These are phyloP conservation scores for Xylaria venustula DNA, from an alignment of 495 filamentous ascomycete species.

Conservation along the genomic window DNA sequence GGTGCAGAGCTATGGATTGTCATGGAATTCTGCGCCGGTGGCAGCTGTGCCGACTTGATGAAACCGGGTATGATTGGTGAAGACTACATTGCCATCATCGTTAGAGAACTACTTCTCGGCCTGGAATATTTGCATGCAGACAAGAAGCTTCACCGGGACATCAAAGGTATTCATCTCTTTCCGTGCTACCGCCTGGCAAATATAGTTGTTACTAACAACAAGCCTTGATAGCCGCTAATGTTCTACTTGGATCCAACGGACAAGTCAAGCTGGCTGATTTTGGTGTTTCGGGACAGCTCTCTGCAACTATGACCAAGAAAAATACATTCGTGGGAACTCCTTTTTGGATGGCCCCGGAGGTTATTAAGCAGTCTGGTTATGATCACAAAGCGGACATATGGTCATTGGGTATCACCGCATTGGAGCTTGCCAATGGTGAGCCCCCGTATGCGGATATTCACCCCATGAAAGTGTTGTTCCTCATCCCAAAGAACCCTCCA, in stretches of 20 bases:
- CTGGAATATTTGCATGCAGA: constrained; percentile 92
- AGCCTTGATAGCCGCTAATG: constrained; percentile 71
- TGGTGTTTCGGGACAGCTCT: constrained; percentile 94
- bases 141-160: constrained; percentile 93
- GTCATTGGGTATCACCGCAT: constrained; percentile 96
- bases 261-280: constrained; percentile 98
- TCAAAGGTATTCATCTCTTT: constrained; percentile 68
- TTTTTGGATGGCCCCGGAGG: constrained; percentile 99
- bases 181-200: background rate
- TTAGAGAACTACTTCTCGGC: constrained; percentile 84
- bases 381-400: constrained; percentile 99
- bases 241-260: constrained; percentile 80
- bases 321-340: constrained; percentile 98
- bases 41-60: constrained; percentile 87
- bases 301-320: constrained; percentile 98
- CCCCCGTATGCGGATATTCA: constrained; percentile 96
- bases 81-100: constrained; percentile 90
- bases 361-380: constrained; percentile 97
- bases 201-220: constrained; percentile 17
- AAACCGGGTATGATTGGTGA: constrained; percentile 90
- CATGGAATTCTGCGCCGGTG: constrained; percentile 93
- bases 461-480: constrained; percentile 97
- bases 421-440: constrained; percentile 90
- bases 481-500: constrained; percentile 93
- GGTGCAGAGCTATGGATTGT: constrained; percentile 97